These are phyloP conservation scores for Populus euphratica DNA, from an alignment of 345 rosid genomes.

Conservation along the genomic window DNA sequence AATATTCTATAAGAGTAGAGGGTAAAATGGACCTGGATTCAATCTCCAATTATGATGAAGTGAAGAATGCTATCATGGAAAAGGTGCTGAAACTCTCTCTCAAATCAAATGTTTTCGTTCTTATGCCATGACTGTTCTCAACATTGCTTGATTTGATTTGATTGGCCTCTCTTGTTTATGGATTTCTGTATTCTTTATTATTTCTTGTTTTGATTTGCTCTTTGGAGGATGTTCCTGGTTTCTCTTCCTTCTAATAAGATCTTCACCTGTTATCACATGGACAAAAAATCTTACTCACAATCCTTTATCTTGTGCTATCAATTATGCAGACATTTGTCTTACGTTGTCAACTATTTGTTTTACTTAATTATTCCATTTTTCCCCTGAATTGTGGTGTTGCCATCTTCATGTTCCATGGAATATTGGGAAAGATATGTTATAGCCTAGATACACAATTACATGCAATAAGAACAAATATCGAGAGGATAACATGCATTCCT, in stretches of 20 bases:
- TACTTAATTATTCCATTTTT: neutral
- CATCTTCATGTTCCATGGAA: neutral
- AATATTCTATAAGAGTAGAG: constrained; percentile 90
- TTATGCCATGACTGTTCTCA: constrained; percentile 5
- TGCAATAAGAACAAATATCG: neutral
- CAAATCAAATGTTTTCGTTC: neutral
- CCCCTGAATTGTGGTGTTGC: neutral
- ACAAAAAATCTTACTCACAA: too few relatives aligned
- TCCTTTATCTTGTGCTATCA: neutral
- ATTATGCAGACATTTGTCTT: neutral
- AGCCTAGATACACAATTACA: neutral
- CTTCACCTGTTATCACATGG: too few relatives aligned
- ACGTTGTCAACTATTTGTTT: neutral
- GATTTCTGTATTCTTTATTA: neutral
- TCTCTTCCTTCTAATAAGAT: too few relatives aligned
- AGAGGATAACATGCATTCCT: neutral
- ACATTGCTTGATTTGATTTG: neutral
- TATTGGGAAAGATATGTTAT: neutral
- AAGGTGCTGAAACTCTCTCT: constrained; percentile 49
- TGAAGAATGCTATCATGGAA: constrained; percentile 64
- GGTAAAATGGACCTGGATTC: constrained; percentile 85
- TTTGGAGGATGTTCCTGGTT: too few relatives aligned
- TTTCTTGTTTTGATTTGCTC: neutral
- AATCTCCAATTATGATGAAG: constrained; percentile 80
- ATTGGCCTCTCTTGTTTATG: constrained; percentile 8